These are phyloP conservation scores for Tolypocladium album DNA, from an alignment of 2,329 filamentous ascomycete species.

Conservation along the genomic window DNA sequence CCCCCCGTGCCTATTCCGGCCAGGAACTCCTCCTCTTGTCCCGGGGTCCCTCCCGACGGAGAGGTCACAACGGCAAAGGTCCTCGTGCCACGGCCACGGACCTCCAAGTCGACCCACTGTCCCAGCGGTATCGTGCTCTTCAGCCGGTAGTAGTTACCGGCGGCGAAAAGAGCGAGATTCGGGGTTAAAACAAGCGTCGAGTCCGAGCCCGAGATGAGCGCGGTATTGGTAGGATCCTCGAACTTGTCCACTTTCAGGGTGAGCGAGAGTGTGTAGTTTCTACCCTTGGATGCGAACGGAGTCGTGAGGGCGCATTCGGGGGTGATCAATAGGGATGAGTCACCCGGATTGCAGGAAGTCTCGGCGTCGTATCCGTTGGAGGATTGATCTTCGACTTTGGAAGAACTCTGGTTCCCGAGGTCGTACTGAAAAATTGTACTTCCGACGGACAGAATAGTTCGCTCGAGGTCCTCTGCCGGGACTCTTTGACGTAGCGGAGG, in stretches of 20 bases:
- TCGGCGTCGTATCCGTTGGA: neutral
- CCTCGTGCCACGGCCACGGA: neutral
- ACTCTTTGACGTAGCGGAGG: neutral
- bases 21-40: neutral
- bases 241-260: neutral
- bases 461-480: neutral
- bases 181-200: neutral
- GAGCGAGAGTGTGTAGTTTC: neutral
- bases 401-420: neutral
- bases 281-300: neutral
- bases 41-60: neutral
- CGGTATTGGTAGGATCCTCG: neutral
- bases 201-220: neutral
- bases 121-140: neutral
- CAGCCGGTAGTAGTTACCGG: neutral
- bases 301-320: neutral
- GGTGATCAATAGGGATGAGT: neutral
- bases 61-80: neutral
- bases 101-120: neutral
- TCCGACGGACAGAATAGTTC: neutral
- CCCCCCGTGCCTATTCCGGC: neutral
- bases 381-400: neutral
- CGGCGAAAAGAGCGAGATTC: neutral
- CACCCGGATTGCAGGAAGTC: neutral
- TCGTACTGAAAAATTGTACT: neutral